phyloP scores from a whole-genome alignment of 2,329 filamentous ascomycete species.

The Apiospora sp. region DNA sequence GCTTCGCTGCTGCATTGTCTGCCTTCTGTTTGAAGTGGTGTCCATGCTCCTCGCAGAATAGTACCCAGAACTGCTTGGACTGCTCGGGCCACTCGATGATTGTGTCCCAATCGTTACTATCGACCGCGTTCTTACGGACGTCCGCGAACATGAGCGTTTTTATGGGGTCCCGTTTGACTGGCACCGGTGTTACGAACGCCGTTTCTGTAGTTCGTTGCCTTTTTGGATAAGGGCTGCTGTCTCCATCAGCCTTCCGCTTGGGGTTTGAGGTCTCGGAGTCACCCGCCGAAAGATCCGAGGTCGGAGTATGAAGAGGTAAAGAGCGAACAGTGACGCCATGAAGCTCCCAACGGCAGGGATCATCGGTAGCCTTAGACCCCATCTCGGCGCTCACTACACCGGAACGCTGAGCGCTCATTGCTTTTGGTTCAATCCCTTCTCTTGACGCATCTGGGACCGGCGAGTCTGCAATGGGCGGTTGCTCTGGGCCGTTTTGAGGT shows the following conservation, averaged over 20 bases:
- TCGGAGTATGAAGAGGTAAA: neutral
- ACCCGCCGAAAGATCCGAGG: neutral
- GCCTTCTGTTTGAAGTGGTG: slow-evolving; percentile 47
- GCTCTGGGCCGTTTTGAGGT: neutral
- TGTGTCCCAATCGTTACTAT: slow-evolving; percentile 34
- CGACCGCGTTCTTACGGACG: slow-evolving; percentile 5
- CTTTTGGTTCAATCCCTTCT: neutral
- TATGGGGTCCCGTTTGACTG: neutral
- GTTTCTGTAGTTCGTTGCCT: neutral
- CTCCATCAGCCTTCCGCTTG: neutral
- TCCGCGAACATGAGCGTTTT: neutral
- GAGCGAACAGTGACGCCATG: neutral
- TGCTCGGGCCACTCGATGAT: slow-evolving; percentile 39
- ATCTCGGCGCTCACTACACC: neutral
- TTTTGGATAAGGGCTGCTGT: neutral
- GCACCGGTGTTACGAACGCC: neutral
- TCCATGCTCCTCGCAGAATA: slow-evolving; percentile 49
- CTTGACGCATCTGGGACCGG: neutral
- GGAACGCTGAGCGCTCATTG: neutral
- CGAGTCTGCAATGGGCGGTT: neutral
- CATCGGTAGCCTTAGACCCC: neutral
- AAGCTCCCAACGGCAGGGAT: neutral
- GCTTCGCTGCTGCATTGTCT: slow-evolving; percentile 48
- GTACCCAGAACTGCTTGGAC: slow-evolving; percentile 45
- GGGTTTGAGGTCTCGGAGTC: neutral